A percentile compares a stretch with the other conserved stretches of the same genome.
These are phyloP conservation scores for Juncus effusus DNA, from an alignment of 176 grass and related monocot species.

Conservation along the genomic window DNA sequence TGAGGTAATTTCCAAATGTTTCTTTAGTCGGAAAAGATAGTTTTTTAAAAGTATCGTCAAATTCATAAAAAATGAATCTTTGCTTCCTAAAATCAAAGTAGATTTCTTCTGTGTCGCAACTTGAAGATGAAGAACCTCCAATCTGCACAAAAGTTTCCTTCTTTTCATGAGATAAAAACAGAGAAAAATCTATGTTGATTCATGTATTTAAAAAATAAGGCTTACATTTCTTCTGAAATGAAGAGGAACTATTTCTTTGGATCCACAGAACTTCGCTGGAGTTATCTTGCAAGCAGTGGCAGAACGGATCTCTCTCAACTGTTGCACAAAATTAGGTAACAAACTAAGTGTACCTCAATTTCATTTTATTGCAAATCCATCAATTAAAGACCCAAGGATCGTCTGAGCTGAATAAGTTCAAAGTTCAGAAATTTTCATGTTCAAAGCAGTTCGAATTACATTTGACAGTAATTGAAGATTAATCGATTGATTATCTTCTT, in stretches of 20 bases:
- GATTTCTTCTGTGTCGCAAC: slow-evolving; percentile 64
- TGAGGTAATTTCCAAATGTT: slow-evolving; percentile 55
- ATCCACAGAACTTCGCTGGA: slow-evolving; percentile 78
- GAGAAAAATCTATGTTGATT: neutral
- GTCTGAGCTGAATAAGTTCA: too few species aligned
- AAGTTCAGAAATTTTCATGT: too few species aligned
- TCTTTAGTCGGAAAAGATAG: slow-evolving; percentile 87
- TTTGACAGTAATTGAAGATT: too few species aligned
- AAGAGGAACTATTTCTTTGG: slow-evolving; percentile 91
- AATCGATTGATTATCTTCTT: too few species aligned
- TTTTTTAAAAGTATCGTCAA: slow-evolving; percentile 77
- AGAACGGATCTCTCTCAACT: slow-evolving; percentile 69
- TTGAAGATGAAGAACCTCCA: slow-evolving; percentile 48
- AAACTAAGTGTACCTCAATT: too few species aligned
- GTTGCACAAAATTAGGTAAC: slow-evolving; percentile 24
- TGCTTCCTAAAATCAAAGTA: slow-evolving; percentile 99
- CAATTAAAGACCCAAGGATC: too few species aligned
- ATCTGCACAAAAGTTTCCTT: slow-evolving; percentile 36
- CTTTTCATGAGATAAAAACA: slow-evolving; percentile 5
- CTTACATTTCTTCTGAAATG: slow-evolving; percentile 66
- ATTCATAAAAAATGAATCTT: slow-evolving; percentile 68
- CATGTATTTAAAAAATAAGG: neutral
- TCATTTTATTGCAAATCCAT: too few species aligned
- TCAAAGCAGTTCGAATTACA: too few species aligned
- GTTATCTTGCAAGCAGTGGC: slow-evolving; percentile 82